phyloP scores from a whole-genome alignment of 1,139 yeast species.

The Yamadazyma sp. region DNA sequence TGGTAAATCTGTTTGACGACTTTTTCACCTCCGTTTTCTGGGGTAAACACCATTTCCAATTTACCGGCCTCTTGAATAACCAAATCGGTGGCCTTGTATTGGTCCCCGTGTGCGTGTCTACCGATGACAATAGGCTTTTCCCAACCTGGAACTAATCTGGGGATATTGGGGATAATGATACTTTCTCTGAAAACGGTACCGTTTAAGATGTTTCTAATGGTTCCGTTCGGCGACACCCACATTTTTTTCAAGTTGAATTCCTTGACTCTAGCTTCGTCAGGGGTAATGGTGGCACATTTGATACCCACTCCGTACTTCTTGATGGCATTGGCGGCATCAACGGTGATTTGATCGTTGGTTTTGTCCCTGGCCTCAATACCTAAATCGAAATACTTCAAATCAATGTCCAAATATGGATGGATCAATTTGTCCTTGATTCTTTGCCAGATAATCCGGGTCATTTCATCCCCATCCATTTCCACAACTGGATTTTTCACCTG shows the following conservation, averaged over 20 bases:
- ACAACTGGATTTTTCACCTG: slow-evolving; percentile 86
- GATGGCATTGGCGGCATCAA: slow-evolving; percentile 89
- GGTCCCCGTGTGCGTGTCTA: slow-evolving; percentile 97
- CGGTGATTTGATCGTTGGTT: slow-evolving; percentile 84
- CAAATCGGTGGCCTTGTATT: slow-evolving; percentile 88
- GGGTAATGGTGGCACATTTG: slow-evolving; percentile 98
- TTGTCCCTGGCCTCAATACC: slow-evolving; percentile 83
- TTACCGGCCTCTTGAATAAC: slow-evolving; percentile 79
- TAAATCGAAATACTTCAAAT: slow-evolving; percentile 88
- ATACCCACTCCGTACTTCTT: slow-evolving; percentile 88
- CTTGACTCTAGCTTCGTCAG: slow-evolving; percentile 91
- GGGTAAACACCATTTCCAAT: slow-evolving; percentile 75
- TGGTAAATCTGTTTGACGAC: slow-evolving; percentile 65
- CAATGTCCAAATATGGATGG: slow-evolving; percentile 81
- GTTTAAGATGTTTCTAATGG: slow-evolving; percentile 89
- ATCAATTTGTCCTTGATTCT: slow-evolving; percentile 79
- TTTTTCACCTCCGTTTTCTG: slow-evolving; percentile 62
- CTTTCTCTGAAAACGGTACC: slow-evolving; percentile 98
- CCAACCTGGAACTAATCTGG: slow-evolving; percentile 91
- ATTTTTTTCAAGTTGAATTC: slow-evolving; percentile 88
- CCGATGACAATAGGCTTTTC: slow-evolving; percentile 94
- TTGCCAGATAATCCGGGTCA: slow-evolving; percentile 92
- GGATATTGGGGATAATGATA: slow-evolving; percentile 84
- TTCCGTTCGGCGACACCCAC: slow-evolving; percentile 98
- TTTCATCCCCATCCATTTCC: slow-evolving; percentile 96